These are phyloP conservation scores for Cucumis variabilis DNA, from an alignment of 331 rosid genomes.

Conservation along the genomic window DNA sequence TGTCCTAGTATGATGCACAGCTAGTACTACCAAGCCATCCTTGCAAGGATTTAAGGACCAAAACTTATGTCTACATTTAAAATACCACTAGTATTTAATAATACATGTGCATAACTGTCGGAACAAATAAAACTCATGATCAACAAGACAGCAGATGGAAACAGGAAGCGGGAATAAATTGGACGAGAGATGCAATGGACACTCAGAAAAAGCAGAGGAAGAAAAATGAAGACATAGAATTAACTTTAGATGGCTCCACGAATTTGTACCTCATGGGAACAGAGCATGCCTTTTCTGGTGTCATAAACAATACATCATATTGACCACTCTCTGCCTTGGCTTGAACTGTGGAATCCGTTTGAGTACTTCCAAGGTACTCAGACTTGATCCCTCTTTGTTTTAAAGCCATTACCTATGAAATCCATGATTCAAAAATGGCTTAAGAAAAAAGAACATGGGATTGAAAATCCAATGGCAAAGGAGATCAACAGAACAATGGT, in stretches of 20 bases:
- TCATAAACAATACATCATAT: slow-evolving; percentile 81
- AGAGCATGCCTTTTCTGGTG: slow-evolving; percentile 89
- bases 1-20: not conserved
- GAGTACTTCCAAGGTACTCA: slow-evolving; percentile 87
- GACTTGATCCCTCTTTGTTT: slow-evolving; percentile 84
- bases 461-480: not conserved
- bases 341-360: slow-evolving; percentile 73
- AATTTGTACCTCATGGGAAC: slow-evolving; percentile 67
- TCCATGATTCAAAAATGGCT: not conserved
- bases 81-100: not conserved
- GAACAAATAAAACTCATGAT: not conserved
- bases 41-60: not conserved
- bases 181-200: not conserved
- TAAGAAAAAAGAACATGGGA: not conserved
- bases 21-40: slow-evolving; percentile 3
- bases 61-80: not conserved
- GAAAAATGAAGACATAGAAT: not conserved
- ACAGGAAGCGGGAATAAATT: not conserved
- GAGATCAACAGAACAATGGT: not conserved
- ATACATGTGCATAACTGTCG: not conserved
- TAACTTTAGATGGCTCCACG: not conserved
- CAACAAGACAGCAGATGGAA: not conserved
- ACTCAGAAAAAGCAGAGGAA: not conserved
- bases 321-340: slow-evolving; percentile 79
- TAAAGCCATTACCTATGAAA: slow-evolving; percentile 86